Evolutionary conservation across 2,329 filamentous ascomycete species (phyloP), one percentile per base, ranked within the genome.

Genomic region (Mycocentrospora acerina): DNA sequence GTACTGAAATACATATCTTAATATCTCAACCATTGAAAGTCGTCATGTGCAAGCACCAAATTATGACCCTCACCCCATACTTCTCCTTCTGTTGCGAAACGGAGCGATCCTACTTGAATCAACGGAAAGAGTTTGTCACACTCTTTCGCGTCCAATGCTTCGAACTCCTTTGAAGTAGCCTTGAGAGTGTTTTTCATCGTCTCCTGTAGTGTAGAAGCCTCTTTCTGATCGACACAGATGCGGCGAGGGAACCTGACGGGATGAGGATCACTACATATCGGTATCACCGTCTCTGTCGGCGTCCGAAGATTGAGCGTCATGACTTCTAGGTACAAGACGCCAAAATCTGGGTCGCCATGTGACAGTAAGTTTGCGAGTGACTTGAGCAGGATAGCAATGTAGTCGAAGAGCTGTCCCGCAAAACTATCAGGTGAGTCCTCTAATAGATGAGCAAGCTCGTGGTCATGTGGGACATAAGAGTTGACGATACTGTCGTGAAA

Each of bases 31-130:
- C 59, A 62, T 29, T 59, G 58, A 22, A 62, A 62, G 25, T 60
- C 56, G 25, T 54, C 48, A 14, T 59, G 49, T 8, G 57, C 57
- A n/a, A 62, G 41, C 26, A 62, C 55, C 26, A 62, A 10, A 26
- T 62, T 60, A 18, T 60, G 51, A 7, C 59, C 59, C 18, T 62
- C 54, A 8, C 55, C 59, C 56, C 55, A 60, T 3, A 62, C 35
- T 15, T 47, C 24, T 15, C 49, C 59, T 34, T 60, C 56, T 1
- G 51, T 59, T 12, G 55, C 56, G 40, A 60, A 60, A 3, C 51
- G 40, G 19, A 62, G 32, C 18, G 51, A 50, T 2, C 57, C 59
- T 28, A 62, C 55, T 22, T 60, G 59, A 3, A 62, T 62, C 17
- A 60, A 31, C 2, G 59, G 59, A 24, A 53, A 59, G 1, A 62